Percentiles rank a stretch among this genome's conserved stretches.
Conservation (phyloP, 345 rosid species). For the Citrus australasica region DNA sequence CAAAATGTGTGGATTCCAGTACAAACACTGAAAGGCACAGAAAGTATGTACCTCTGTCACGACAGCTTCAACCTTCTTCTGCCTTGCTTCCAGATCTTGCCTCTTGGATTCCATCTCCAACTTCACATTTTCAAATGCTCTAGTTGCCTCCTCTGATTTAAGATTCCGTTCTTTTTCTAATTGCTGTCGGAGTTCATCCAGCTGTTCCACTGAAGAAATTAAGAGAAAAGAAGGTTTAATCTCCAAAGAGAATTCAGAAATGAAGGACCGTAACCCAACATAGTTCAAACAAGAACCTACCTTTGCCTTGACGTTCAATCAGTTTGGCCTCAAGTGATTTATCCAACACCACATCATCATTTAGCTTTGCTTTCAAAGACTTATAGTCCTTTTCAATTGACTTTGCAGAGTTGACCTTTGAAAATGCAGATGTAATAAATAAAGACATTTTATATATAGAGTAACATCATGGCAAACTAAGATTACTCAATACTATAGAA, state of each 20-base stretch:
- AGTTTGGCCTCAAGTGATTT: slow-evolving; percentile 76
- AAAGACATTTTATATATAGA: background rate
- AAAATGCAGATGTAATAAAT: slow-evolving; percentile 13
- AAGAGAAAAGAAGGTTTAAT: background rate
- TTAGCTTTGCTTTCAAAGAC: slow-evolving; percentile 58
- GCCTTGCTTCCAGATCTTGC: slow-evolving; percentile 65
- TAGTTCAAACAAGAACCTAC: slow-evolving; percentile 32
- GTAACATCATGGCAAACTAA: background rate
- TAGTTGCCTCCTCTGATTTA: slow-evolving; percentile 50
- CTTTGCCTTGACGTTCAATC: slow-evolving; percentile 65
- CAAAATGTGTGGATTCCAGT: background rate
- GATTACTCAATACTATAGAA: background rate
- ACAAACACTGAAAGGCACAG: background rate
- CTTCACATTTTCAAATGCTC: slow-evolving; percentile 47
- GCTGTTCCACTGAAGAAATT: slow-evolving; percentile 50
- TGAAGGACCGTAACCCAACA: background rate
- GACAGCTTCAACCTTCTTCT: slow-evolving; percentile 65
- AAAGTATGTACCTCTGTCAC: slow-evolving; percentile 58
- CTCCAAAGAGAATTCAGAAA: slow-evolving; percentile 3
- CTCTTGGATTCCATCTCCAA: slow-evolving; percentile 58
- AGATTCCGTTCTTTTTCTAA: slow-evolving; percentile 56
- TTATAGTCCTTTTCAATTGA: slow-evolving; percentile 74
- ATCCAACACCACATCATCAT: slow-evolving; percentile 57
- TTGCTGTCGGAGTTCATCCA: slow-evolving; percentile 49
- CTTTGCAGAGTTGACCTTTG: slow-evolving; percentile 72